Percentiles rank a stretch among this genome's conserved stretches.
These are phyloP conservation scores for Ogataea nakhonphanomensis DNA, from an alignment of 805 yeast genomes.

Conservation along the genomic window DNA sequence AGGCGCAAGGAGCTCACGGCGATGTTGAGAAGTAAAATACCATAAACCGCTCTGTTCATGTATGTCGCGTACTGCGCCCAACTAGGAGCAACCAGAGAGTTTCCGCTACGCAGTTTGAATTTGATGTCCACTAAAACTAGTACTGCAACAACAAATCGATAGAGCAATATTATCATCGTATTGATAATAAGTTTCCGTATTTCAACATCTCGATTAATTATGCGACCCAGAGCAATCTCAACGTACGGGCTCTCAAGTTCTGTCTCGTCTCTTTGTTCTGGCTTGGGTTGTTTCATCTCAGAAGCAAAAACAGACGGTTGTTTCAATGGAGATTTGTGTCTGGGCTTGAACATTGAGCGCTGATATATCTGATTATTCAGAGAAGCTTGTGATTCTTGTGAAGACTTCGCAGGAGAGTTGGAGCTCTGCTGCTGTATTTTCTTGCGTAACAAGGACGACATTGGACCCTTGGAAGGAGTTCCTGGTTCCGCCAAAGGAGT, in stretches of 20 bases:
- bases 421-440: conserved; percentile 16
- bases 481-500: conserved; percentile 10
- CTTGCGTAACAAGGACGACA: conserved; percentile 16
- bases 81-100: background rate
- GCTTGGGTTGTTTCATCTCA: background rate
- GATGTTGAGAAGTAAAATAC: conserved; percentile 30
- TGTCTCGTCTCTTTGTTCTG: conserved; percentile 6
- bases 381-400: background rate
- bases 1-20: conserved; percentile 30
- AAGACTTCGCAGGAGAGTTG: conserved; percentile 3
- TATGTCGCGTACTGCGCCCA: conserved; percentile 8
- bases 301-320: conserved; percentile 7
- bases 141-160: conserved; percentile 29
- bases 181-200: conserved; percentile 32
- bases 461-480: conserved; percentile 9
- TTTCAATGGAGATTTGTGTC: conserved; percentile 4
- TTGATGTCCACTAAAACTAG: conserved; percentile 18
- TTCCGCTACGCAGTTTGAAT: conserved; percentile 7
- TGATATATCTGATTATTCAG: conserved; percentile 18
- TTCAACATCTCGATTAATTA: conserved; percentile 40
- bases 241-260: conserved; percentile 38
- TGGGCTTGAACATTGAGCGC: conserved; percentile 24
- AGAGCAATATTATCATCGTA: conserved; percentile 29
- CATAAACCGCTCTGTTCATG: conserved; percentile 22
- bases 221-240: conserved; percentile 42